phyloP scores from a whole-genome alignment of 345 rosid genomes.

The Acer saccharum region DNA sequence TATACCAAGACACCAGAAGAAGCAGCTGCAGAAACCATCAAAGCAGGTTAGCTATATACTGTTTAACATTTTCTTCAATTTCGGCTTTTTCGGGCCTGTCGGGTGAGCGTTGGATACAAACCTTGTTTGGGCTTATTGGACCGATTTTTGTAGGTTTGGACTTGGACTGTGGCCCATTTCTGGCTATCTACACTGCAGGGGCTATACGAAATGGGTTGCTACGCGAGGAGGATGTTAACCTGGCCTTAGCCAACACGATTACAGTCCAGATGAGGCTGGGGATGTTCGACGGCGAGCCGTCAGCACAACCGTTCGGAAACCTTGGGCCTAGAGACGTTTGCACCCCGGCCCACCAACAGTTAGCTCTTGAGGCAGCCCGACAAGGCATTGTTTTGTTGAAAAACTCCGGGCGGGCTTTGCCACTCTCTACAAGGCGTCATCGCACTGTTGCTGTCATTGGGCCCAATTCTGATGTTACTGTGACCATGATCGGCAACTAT shows the following conservation, averaged over 20 bases:
- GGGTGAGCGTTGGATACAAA: not conserved
- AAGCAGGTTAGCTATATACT: conserved; percentile 50
- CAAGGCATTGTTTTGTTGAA: conserved; percentile 87
- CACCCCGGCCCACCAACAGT: conserved; percentile 56
- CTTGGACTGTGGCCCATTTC: conserved; percentile 88
- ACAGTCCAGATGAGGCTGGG: conserved; percentile 96
- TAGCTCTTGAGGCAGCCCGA: conserved; percentile 85
- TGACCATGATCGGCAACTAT: conserved; percentile 96
- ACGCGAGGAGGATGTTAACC: conserved; percentile 50
- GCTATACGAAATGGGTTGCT: conserved; percentile 59
- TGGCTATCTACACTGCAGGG: conserved; percentile 65
- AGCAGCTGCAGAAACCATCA: conserved; percentile 77
- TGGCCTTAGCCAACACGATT: conserved; percentile 75
- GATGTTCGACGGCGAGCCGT: conserved; percentile 87
- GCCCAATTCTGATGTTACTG: conserved; percentile 87
- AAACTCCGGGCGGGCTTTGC: conserved; percentile 51
- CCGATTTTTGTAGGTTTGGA: conserved; percentile 57
- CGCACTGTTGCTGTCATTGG: conserved; percentile 82
- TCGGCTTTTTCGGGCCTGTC: not conserved
- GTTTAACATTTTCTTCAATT: not conserved
- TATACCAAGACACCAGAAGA: conserved; percentile 78
- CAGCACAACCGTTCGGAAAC: conserved; percentile 64
- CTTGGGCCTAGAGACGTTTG: conserved; percentile 88
- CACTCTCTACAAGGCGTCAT: conserved; percentile 57
- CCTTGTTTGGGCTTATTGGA: not conserved